Evolutionary conservation across 257 asterid species (phyloP).

Genomic region (Primulina tabacum): DNA sequence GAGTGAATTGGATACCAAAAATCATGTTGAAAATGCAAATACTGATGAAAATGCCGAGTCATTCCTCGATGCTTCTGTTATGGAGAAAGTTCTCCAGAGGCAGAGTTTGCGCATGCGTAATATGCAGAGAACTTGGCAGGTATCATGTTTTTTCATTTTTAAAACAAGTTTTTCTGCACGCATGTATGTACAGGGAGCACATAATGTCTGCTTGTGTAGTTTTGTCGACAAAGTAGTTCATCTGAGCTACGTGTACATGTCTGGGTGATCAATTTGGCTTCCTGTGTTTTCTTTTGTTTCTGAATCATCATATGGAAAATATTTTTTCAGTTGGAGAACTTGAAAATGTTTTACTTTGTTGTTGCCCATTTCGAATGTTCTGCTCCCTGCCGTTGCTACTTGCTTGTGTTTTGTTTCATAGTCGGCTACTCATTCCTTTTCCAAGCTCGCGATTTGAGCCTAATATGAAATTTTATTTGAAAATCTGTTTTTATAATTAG

Average conservation of each 20-base stretch:
- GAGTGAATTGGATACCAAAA: conserved; percentile 32
- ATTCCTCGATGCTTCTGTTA: conserved; percentile 77
- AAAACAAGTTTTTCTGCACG: conserved; percentile 7
- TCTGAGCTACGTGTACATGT: conserved; percentile 7
- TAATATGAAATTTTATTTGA: conserved; percentile 1
- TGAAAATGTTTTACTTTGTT: conserved; percentile 1
- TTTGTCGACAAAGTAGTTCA: conserved; percentile 3
- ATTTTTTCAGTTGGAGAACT: neutral
- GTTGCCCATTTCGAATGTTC: conserved; percentile 10
- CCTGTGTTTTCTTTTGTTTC: neutral
- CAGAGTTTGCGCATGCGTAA: conserved; percentile 95
- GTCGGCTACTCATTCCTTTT: neutral
- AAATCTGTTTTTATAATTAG: neutral
- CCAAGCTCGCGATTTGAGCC: neutral
- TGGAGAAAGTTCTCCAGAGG: conserved; percentile 97
- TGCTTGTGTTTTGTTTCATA: neutral
- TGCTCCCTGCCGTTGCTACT: conserved; percentile 7
- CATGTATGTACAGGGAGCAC: neutral
- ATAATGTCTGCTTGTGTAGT: neutral
- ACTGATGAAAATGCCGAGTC: conserved; percentile 56
- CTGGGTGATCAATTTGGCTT: conserved; percentile 9
- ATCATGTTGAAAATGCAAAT: conserved; percentile 41
- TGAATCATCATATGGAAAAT: neutral
- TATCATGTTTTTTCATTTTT: conserved; percentile 22
- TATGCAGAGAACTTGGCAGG: conserved; percentile 98